These are phyloP conservation scores for Phlyctochytrium planicorne DNA, from an alignment of 192 early-diverging fungal genomes.

Conservation along the genomic window DNA sequence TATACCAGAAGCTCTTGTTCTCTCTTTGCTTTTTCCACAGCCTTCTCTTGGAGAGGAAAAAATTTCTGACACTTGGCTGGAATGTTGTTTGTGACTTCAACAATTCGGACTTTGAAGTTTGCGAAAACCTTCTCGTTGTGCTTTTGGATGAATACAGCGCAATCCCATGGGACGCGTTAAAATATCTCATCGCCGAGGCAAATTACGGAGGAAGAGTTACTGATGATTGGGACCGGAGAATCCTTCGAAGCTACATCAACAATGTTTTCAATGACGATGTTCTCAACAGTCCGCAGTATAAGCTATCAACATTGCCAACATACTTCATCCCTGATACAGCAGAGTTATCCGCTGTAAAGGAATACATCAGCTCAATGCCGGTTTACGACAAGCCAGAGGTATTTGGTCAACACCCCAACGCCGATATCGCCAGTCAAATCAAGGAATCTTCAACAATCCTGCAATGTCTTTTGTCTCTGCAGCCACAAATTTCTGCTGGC, in stretches of 20 bases:
- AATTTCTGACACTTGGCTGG: constrained; percentile 64
- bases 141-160: constrained; percentile 58
- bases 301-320: constrained; percentile 43
- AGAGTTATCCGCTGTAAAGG: constrained; percentile 39
- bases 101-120: constrained; percentile 67
- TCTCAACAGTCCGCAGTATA: constrained; percentile 43
- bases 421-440: constrained; percentile 63
- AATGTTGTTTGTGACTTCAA: constrained; percentile 64
- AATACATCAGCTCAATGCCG: constrained; percentile 56
- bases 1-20: constrained; percentile 57
- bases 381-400: constrained; percentile 60
- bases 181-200: constrained; percentile 64
- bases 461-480: constrained; percentile 48
- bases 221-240: constrained; percentile 62
- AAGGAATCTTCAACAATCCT: constrained; percentile 51
- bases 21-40: constrained; percentile 61
- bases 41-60: constrained; percentile 58
- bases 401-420: constrained; percentile 67
- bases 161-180: constrained; percentile 64
- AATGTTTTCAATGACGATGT: constrained; percentile 57
- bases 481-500: constrained; percentile 48
- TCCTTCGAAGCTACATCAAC: constrained; percentile 62
- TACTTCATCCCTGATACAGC: constrained; percentile 56
- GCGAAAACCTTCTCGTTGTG: constrained; percentile 55
- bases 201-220: constrained; percentile 65